phyloP scores from a whole-genome alignment of 345 rosid genomes.

The Aquilaria malaccensis region DNA sequence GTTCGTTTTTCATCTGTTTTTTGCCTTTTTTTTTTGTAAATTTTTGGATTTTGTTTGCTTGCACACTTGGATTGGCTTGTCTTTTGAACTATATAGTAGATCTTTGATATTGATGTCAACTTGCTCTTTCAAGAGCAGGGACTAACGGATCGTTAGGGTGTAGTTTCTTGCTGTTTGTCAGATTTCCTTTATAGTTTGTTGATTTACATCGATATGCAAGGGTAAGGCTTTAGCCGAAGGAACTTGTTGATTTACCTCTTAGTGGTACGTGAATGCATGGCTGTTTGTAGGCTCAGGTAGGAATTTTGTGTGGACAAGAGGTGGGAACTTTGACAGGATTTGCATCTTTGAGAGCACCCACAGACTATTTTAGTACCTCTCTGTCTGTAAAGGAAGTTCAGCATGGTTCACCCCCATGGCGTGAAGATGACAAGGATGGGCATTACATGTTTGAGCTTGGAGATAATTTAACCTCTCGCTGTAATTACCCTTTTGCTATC shows the following conservation, averaged over 20 bases:
- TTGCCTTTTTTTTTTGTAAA: too few species aligned
- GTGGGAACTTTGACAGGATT: conserved; percentile 80
- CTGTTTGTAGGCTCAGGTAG: conserved; percentile 99
- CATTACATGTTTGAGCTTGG: conserved; percentile 97
- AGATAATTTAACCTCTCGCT: conserved; percentile 91
- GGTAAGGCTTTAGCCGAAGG: too few species aligned
- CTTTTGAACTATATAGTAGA: too few species aligned
- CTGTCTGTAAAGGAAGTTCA: conserved; percentile 30
- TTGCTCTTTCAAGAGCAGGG: too few species aligned
- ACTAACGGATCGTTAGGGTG: too few species aligned
- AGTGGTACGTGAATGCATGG: conserved; percentile 70
- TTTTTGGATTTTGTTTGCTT: too few species aligned
- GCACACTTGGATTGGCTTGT: too few species aligned
- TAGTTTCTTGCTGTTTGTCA: too few species aligned
- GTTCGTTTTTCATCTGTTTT: too few species aligned
- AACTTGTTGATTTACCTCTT: conserved; percentile 21
- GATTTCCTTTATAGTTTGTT: too few species aligned
- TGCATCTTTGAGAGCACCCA: conserved; percentile 57
- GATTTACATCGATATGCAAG: too few species aligned
- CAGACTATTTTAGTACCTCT: conserved; percentile 40
- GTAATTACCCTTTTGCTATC: conserved; percentile 62
- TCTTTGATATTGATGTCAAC: too few species aligned
- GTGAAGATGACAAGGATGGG: conserved; percentile 97
- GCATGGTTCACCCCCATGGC: conserved; percentile 82
- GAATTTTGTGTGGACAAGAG: conserved; percentile 85